These are phyloP conservation scores for Ustilago hordei DNA, from an alignment of 1,284 basidiomycete species.

Conservation along the genomic window DNA sequence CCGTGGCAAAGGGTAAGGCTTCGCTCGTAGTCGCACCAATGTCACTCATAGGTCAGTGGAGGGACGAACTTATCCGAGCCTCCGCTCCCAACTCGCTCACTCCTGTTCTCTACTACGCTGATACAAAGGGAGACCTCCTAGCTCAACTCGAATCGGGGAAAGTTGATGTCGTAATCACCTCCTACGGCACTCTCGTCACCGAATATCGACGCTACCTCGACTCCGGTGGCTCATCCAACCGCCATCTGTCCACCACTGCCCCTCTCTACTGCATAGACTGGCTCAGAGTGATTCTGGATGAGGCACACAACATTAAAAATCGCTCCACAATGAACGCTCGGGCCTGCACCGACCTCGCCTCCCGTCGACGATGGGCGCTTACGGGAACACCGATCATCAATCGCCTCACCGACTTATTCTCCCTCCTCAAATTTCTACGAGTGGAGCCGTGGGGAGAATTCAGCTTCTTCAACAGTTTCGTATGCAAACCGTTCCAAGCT, in stretches of 20 bases:
- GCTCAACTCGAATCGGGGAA: constrained; percentile 73
- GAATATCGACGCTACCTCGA: constrained; percentile 62
- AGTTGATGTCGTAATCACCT: constrained; percentile 84
- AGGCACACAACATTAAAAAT: constrained; percentile 96
- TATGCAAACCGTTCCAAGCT: constrained; percentile 66
- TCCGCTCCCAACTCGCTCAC: constrained; percentile 74
- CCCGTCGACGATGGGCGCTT: constrained; percentile 87
- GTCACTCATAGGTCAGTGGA: constrained; percentile 90
- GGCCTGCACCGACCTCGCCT: constrained; percentile 85
- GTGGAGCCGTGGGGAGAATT: constrained; percentile 83
- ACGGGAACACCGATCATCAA: constrained; percentile 98
- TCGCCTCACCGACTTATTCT: constrained; percentile 84
- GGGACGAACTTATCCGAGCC: constrained; percentile 80
- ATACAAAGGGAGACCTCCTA: constrained; percentile 81
- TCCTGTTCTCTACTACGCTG: constrained; percentile 79
- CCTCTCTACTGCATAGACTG: constrained; percentile 64
- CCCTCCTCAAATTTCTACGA: constrained; percentile 76
- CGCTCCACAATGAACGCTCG: constrained; percentile 88
- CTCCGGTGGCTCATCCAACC: constrained; percentile 35
- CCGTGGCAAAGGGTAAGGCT: constrained; percentile 67
- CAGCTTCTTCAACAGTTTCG: constrained; percentile 67
- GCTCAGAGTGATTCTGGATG: constrained; percentile 74
- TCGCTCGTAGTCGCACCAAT: constrained; percentile 95
- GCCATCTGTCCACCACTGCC: constrained; percentile 28
- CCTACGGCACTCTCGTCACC: constrained; percentile 76